These are phyloP conservation scores for Kodamaea fukazawae DNA, from an alignment of 805 yeast species.

Conservation along the genomic window DNA sequence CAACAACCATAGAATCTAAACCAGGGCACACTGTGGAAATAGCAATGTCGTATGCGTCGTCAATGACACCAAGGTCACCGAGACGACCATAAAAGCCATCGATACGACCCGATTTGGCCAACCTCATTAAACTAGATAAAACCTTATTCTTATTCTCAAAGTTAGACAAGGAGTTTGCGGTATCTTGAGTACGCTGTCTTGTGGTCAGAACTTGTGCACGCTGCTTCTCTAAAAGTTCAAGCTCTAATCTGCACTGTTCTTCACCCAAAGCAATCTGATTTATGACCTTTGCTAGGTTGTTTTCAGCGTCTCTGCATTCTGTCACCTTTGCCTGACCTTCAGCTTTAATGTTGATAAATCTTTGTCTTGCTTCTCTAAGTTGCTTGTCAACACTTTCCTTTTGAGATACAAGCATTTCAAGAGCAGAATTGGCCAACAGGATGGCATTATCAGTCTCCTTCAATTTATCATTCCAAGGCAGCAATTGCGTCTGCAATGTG, in stretches of 20 bases:
- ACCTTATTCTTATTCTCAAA: slow-evolving; percentile 73
- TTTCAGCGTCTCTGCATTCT: slow-evolving; percentile 43
- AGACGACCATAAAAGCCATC: slow-evolving; percentile 84
- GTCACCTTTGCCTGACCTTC: slow-evolving; percentile 51
- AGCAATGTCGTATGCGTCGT: slow-evolving; percentile 85
- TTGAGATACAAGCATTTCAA: slow-evolving; percentile 56
- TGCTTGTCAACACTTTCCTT: slow-evolving; percentile 43
- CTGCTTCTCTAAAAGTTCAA: slow-evolving; percentile 49
- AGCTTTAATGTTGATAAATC: slow-evolving; percentile 44
- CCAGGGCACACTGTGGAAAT: slow-evolving; percentile 93
- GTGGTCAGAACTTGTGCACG: slow-evolving; percentile 49
- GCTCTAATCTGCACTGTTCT: slow-evolving; percentile 51
- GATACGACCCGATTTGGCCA: slow-evolving; percentile 79
- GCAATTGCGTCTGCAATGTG: slow-evolving; percentile 58
- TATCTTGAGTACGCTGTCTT: slow-evolving; percentile 66
- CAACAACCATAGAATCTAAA: slow-evolving; percentile 91
- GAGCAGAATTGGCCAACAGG: slow-evolving; percentile 60
- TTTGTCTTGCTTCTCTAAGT: slow-evolving; percentile 40
- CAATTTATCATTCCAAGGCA: slow-evolving; percentile 78
- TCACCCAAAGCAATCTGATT: slow-evolving; percentile 60
- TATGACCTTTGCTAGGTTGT: slow-evolving; percentile 46
- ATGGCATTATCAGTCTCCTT: slow-evolving; percentile 62
- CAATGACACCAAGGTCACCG: slow-evolving; percentile 91
- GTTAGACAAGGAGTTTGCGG: slow-evolving; percentile 54
- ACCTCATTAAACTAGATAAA: slow-evolving; percentile 59